Evolutionary conservation across 2,329 filamentous ascomycete species (phyloP).

Genomic region (Arthrobotrys sinensis): DNA sequence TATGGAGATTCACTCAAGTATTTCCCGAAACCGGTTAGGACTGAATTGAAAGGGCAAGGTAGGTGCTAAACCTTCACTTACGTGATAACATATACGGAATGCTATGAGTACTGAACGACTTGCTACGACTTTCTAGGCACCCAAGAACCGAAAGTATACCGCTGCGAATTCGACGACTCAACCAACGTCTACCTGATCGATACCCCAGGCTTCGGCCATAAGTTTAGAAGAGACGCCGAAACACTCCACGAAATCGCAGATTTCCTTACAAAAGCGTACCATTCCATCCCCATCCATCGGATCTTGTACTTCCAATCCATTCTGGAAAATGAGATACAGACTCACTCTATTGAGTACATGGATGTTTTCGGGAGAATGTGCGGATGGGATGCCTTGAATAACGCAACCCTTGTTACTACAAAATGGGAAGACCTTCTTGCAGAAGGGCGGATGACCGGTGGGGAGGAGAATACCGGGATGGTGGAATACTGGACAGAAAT

Average conservation of each 20-base stretch:
- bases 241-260: constrained; percentile 9
- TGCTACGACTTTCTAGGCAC: background rate
- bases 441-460: background rate
- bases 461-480: background rate
- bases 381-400: background rate
- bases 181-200: constrained; percentile 13
- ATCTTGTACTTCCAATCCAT: constrained; percentile 11
- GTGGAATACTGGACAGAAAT: background rate
- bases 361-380: background rate
- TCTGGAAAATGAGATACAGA: background rate
- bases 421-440: background rate
- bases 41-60: background rate
- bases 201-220: constrained; percentile 10
- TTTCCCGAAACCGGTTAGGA: background rate
- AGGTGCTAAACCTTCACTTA: background rate
- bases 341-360: background rate
- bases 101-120: background rate
- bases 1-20: too few relatives aligned
- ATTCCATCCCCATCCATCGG: background rate
- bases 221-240: constrained; percentile 1
- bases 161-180: constrained; percentile 5
- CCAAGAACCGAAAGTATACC: background rate
- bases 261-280: background rate
- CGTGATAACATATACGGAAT: background rate
- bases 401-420: background rate